These are phyloP conservation scores for Rhizopogon sp. DNA, from an alignment of 768 basidiomycete species.

Conservation along the genomic window DNA sequence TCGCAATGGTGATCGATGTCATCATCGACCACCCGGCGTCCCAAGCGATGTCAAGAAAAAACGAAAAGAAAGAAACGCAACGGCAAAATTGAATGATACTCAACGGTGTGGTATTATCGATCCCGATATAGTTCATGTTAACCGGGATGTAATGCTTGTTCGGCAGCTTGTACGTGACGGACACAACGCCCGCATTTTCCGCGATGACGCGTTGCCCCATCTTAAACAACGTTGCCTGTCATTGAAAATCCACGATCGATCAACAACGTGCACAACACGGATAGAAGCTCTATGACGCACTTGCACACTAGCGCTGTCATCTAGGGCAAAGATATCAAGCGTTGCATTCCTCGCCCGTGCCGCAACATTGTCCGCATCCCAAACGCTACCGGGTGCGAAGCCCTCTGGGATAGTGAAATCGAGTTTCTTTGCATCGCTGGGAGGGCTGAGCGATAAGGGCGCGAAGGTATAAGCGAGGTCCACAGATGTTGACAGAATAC, in stretches of 20 bases:
- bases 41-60: constrained; percentile 1
- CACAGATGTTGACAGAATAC: constrained; percentile 87
- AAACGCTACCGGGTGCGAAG: constrained; percentile 43
- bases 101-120: constrained; percentile 69
- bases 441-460: constrained; percentile 39
- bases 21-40: background rate
- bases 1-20: constrained; percentile 1
- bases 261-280: background rate
- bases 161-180: constrained; percentile 72
- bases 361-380: constrained; percentile 54
- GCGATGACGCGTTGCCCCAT: constrained; percentile 73
- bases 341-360: constrained; percentile 56
- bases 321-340: constrained; percentile 75
- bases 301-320: constrained; percentile 92
- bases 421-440: constrained; percentile 48
- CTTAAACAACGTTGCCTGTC: constrained; percentile 86
- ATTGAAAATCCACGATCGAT: background rate
- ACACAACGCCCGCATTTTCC: constrained; percentile 55
- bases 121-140: constrained; percentile 67
- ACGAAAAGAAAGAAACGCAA: background rate
- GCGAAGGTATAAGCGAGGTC: constrained; percentile 69
- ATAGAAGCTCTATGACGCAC: constrained; percentile 34
- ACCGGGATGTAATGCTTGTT: constrained; percentile 96
- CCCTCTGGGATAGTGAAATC: constrained; percentile 38
- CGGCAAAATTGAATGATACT: constrained; percentile 16